Percentiles rank a stretch among this genome's conserved stretches.
Conservation (phyloP, 345 rosid species). For the Passiflora organensis region DNA sequence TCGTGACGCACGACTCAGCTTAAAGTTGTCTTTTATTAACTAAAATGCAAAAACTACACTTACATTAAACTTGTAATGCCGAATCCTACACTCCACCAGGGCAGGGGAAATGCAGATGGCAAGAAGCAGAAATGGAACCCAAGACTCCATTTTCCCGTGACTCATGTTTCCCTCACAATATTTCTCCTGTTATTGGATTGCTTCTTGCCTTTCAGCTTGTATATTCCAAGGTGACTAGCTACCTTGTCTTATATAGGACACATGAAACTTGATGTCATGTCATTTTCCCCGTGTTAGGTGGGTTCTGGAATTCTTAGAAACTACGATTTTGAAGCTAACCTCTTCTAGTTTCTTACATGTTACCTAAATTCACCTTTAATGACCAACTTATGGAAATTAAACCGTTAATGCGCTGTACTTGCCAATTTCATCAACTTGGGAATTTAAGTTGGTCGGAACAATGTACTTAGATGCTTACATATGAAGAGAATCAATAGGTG, state of each 20-base stretch:
- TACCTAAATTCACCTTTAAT: slow-evolving; percentile 23
- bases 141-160: slow-evolving; percentile 23
- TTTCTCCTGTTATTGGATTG: slow-evolving; percentile 5
- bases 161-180: slow-evolving; percentile 10
- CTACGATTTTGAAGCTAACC: slow-evolving; percentile 34
- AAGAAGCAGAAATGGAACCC: slow-evolving; percentile 17
- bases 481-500: slow-evolving; percentile 34
- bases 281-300: slow-evolving; percentile 61
- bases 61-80: slow-evolving; percentile 38
- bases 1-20: too few species aligned
- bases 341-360: slow-evolving; percentile 27
- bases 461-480: slow-evolving; percentile 20
- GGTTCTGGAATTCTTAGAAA: slow-evolving; percentile 41
- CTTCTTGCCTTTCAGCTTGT: not conserved
- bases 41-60: slow-evolving; percentile 1
- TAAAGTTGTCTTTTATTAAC: too few species aligned
- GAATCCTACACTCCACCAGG: slow-evolving; percentile 29
- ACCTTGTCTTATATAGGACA: slow-evolving; percentile 44
- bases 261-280: slow-evolving; percentile 40
- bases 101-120: slow-evolving; percentile 21
- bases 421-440: slow-evolving; percentile 4
- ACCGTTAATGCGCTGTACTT: not conserved
- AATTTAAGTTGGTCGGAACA: not conserved
- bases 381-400: not conserved
- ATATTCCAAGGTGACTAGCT: slow-evolving; percentile 30